Base-by-base conservation (phyloP, 176 grass and related monocot genomes). In the Rhynchospora pubera region DNA sequence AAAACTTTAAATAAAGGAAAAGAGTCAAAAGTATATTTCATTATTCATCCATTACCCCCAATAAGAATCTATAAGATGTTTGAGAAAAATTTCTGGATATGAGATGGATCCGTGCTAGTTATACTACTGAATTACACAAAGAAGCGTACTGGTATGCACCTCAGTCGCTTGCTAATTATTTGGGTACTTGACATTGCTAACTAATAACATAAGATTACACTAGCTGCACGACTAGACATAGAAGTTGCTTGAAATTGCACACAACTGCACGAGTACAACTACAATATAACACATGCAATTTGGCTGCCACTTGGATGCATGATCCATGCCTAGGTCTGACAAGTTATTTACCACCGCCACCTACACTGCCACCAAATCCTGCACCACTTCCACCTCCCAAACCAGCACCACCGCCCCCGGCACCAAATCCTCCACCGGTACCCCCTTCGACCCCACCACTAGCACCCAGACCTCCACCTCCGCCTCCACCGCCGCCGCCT, bases 341-440 rank as follows among this genome's bases (percentile, higher is more conserved):
- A 48, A 24, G 45, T 51, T 50, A 52, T 75, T 51, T 78, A 65
- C 45, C 30, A 0, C 82, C 71, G 5, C 82, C 86, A 5, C 86
- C 85, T 5, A 22, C 60, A 4, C 56, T 43, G 0, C 30, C 68
- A 1, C 79, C 83, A 13, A 26, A 42, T 0, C 84, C 88, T 5
- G 9, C 85, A 2, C 79, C 85, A 0, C 5, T 76, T 0, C 83
- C 89, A 22, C 43, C 68, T 0, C 82, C 88, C 0, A 9, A 34
- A 8, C 65, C 70, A 0, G 43, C 43, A 3, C 11, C 34, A n/a
- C 18, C 52, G 1, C 83, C 87, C 0, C 5, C 9, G 2, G 9
- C 65, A 23, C 83, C 87, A 85, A 12, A 50, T 0, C 86, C 72
- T 4, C 16, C 16, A 13, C 85, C 78, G 2, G 7, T 42, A 16